Base-by-base conservation (phyloP, 2,329 filamentous ascomycete species). In the Septoria linicola region DNA sequence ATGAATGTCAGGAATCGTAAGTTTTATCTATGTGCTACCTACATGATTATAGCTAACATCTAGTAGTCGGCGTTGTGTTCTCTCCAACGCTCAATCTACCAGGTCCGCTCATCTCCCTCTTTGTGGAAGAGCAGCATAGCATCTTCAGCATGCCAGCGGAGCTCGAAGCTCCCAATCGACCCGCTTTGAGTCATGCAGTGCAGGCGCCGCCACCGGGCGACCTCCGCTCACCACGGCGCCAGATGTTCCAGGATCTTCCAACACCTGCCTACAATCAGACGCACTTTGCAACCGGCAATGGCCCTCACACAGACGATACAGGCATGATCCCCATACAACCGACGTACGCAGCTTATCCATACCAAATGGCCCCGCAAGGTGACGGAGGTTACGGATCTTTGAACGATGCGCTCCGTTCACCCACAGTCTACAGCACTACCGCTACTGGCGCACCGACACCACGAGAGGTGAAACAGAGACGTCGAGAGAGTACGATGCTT, bases 51-150 rank as follows among this genome's bases (percentile, higher is more conserved):
- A 37, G 39, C 57, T 64, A 57, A 66, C 59, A 37, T 11, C 7
- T 39, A 25, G 27, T 55, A 72, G 89, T 99, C 48, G 92, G 93
- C 58, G 97, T 99, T 62, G 92, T 99, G 50, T 99, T 99, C 70
- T 95, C 93, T 13, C 93, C 93, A 0, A 97, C 93, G 0, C 79
- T 99, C 47, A 97, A 97, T 69, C 96, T 99, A 36, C 92, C 93
- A 0, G 90, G 90, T 0, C 91, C 92, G 0, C 86, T 99, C 8
- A 96, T 99, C 68, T 90, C 91, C 3, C 80, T 95, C 69, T 93
- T 99, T 70, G 78, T 99, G 51, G 91, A 93, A 58, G 91, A 97
- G 64, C 96, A 89, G 66, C 80, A 87, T 57, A 81, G 80, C 35
- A 92, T 99, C 41, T 99, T 97, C 66, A 86, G 87, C 16, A 82